phyloP scores from a whole-genome alignment of 345 rosid species.

The Trapa incisa region DNA sequence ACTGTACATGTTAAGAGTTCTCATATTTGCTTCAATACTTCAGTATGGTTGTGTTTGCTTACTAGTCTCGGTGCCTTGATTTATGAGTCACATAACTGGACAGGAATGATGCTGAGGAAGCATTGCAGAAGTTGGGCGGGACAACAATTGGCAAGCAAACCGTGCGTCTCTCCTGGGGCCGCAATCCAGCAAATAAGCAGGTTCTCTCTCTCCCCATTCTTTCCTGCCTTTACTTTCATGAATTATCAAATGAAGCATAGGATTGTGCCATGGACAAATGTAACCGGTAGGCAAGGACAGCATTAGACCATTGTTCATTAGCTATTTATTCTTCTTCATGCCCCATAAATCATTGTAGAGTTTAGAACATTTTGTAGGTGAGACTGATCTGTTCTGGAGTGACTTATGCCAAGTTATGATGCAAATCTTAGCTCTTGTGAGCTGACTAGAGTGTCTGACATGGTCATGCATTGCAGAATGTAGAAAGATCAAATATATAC shows the following conservation, averaged over 20 bases:
- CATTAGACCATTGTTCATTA: background rate
- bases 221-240: background rate
- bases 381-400: too few species aligned
- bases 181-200: slow-evolving; percentile 17
- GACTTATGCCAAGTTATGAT: too few species aligned
- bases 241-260: background rate
- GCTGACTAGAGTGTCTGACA: too few species aligned
- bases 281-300: background rate
- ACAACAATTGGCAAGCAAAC: slow-evolving; percentile 15
- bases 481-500: background rate
- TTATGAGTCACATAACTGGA: background rate
- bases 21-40: too few species aligned
- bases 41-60: too few species aligned
- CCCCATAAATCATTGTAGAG: too few species aligned
- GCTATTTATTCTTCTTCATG: background rate
- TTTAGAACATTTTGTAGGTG: too few species aligned
- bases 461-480: too few species aligned
- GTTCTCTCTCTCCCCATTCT: background rate
- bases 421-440: too few species aligned
- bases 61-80: background rate
- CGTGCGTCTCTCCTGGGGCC: slow-evolving; percentile 22
- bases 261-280: background rate
- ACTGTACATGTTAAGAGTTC: too few species aligned
- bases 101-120: background rate
- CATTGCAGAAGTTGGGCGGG: slow-evolving; percentile 24